Percentiles rank a stretch among this genome's conserved stretches.
phyloP scores from a whole-genome alignment of 1,284 basidiomycete genomes.

The Boletellus deceptivus region DNA sequence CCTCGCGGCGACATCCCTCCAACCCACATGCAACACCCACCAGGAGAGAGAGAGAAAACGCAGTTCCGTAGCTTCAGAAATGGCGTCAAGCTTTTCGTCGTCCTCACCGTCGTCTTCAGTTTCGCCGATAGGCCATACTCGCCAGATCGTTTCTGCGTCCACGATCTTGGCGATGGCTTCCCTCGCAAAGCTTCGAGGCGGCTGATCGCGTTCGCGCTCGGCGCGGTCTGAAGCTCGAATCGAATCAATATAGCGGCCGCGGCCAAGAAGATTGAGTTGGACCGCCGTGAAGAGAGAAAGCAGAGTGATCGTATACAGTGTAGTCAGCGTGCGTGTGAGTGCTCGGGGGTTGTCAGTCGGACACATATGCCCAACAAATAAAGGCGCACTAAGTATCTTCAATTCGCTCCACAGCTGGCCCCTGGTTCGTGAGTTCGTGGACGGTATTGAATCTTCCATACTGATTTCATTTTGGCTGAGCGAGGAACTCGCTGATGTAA shows the following conservation, averaged over 20 bases:
- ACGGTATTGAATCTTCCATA: slow-evolving; percentile 9
- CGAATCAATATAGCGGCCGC: slow-evolving; percentile 75
- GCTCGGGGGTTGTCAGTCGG: slow-evolving; percentile 42
- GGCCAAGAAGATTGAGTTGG: slow-evolving; percentile 83
- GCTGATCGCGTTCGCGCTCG: slow-evolving; percentile 51
- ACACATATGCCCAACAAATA: too few species aligned
- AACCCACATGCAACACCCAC: slow-evolving; percentile 90
- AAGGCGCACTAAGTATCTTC: too few species aligned
- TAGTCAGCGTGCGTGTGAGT: slow-evolving; percentile 82
- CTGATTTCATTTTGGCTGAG: slow-evolving; percentile 23
- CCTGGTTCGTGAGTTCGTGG: slow-evolving; percentile 45
- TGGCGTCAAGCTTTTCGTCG: slow-evolving; percentile 25
- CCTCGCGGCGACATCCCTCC: slow-evolving; percentile 76
- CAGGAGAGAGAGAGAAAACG: slow-evolving; percentile 85
- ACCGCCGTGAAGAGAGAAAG: slow-evolving; percentile 79
- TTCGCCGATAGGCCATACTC: slow-evolving; percentile 23
- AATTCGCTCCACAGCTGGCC: slow-evolving; percentile 82
- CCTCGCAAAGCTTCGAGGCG: slow-evolving; percentile 24
- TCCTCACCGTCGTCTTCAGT: slow-evolving; percentile 13
- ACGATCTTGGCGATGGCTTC: slow-evolving; percentile 25
- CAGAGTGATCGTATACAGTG: slow-evolving; percentile 78
- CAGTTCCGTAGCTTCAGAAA: slow-evolving; percentile 64
- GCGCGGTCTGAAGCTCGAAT: slow-evolving; percentile 63
- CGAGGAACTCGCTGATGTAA: slow-evolving; percentile 38
- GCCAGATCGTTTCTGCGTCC: slow-evolving; percentile 27